A percentile compares a stretch with the other conserved stretches of the same genome.
Conservation (phyloP, 2,329 filamentous ascomycete species). For the Verticillium isaacii region DNA sequence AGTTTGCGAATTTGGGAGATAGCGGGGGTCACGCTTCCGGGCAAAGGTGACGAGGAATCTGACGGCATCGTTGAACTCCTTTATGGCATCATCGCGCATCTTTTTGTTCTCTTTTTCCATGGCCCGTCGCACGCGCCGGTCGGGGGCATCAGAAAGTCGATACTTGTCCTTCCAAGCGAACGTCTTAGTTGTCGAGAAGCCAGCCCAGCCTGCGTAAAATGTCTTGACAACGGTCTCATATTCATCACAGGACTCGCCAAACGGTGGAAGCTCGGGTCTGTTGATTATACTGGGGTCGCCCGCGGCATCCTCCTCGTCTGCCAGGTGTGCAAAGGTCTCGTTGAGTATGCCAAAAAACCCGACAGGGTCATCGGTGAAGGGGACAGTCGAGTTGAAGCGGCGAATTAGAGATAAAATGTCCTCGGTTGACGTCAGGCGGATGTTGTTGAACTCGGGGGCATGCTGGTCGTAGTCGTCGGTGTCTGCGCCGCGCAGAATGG, state of each 20-base stretch:
- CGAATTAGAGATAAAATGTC: conserved; percentile 76
- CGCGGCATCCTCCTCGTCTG: conserved; percentile 72
- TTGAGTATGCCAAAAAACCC: conserved; percentile 83
- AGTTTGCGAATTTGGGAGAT: conserved; percentile 69
- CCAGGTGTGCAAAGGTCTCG: conserved; percentile 74
- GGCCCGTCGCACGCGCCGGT: conserved; percentile 72
- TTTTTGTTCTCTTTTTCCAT: conserved; percentile 97
- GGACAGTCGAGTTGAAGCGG: conserved; percentile 71
- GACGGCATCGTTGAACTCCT: conserved; percentile 91
- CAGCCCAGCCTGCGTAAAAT: conserved; percentile 79
- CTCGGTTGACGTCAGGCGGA: conserved; percentile 72
- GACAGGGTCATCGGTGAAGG: conserved; percentile 72
- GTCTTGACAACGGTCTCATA: conserved; percentile 72
- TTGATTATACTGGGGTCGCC: conserved; percentile 16
- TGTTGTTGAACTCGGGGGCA: conserved; percentile 60
- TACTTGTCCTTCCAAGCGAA: conserved; percentile 91
- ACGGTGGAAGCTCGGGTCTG: conserved; percentile 53
- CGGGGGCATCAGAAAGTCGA: conserved; percentile 77
- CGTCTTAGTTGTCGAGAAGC: conserved; percentile 77
- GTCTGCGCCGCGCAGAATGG: conserved; percentile 69
- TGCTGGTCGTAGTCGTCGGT: conserved; percentile 35
- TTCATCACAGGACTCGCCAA: conserved; percentile 69
- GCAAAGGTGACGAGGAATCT: conserved; percentile 82
- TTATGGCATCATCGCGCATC: conserved; percentile 72
- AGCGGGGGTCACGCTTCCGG: conserved; percentile 85